Evolutionary conservation across 371 early-diverging fungal species (phyloP).

Genomic region (Apophysomyces variabilis): DNA sequence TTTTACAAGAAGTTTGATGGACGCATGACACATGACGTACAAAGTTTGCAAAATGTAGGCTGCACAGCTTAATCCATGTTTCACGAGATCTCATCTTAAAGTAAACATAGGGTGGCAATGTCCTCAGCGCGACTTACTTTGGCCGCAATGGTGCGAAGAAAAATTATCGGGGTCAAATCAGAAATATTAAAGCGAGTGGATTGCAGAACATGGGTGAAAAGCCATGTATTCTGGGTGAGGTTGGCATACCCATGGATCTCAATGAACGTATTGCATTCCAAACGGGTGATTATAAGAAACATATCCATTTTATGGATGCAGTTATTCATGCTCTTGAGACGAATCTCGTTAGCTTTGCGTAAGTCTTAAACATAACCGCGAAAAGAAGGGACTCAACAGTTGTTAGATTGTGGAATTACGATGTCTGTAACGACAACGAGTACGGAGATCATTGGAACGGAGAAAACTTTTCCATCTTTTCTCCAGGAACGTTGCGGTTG

Average conservation of each 20-base stretch:
- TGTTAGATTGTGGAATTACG: conserved; percentile 82
- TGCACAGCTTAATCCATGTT: not conserved
- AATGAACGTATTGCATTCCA: conserved; percentile 70
- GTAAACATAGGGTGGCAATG: conserved; percentile 64
- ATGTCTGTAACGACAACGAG: conserved; percentile 76
- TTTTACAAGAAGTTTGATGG: conserved; percentile 79
- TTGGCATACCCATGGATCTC: conserved; percentile 88
- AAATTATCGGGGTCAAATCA: conserved; percentile 78
- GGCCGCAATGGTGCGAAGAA: conserved; percentile 75
- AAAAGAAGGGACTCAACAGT: no score
- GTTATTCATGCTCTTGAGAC: conserved; percentile 75
- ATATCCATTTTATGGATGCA: conserved; percentile 76
- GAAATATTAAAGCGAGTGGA: conserved; percentile 68
- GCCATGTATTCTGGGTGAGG: conserved; percentile 79
- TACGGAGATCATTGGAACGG: conserved; percentile 91
- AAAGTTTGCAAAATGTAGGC: conserved; percentile 66
- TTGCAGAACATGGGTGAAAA: conserved; percentile 64
- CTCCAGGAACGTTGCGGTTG: conserved; percentile 24
- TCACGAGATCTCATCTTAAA: not conserved
- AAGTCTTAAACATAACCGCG: conserved; percentile 16
- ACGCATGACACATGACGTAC: conserved; percentile 78
- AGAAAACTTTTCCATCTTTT: conserved; percentile 85
- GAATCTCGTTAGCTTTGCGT: conserved; percentile 78
- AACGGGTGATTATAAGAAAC: conserved; percentile 72
- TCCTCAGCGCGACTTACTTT: conserved; percentile 78